These are phyloP conservation scores for Nectriaceae sp. DNA, from an alignment of 2,329 filamentous ascomycete genomes.

Conservation along the genomic window DNA sequence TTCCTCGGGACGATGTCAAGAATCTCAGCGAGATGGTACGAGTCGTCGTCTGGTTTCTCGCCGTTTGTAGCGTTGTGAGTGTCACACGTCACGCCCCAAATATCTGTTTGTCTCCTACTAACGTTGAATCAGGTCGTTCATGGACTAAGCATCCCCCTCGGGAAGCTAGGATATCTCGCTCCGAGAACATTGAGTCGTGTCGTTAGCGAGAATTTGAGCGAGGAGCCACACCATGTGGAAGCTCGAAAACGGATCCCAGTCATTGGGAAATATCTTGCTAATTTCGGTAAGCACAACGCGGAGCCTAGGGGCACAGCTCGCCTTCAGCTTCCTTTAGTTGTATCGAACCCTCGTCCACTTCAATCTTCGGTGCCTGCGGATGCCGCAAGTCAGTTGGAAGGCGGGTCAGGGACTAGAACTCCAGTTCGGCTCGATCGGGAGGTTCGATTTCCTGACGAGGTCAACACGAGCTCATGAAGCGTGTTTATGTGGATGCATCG, in stretches of 20 bases:
- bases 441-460: too few relatives aligned
- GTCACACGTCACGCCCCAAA: rapidly evolving
- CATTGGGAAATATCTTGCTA: conserved; percentile 16
- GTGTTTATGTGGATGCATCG: too few relatives aligned
- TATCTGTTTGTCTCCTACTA: rapidly evolving
- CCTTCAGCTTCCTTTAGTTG: conserved; percentile 8
- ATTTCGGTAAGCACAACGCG: background rate
- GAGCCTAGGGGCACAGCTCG: background rate
- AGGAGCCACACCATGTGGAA: conserved; percentile 8
- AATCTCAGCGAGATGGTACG: conserved; percentile 66
- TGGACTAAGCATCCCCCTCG: conserved; percentile 77
- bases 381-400: too few relatives aligned
- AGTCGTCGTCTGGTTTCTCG: conserved; percentile 83
- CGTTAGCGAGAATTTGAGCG: conserved; percentile 26
- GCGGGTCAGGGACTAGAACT: too few relatives aligned
- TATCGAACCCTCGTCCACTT: conserved; percentile 13
- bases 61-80: conserved; percentile 79
- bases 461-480: too few relatives aligned
- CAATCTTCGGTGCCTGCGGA: too few relatives aligned
- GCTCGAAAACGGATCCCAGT: conserved; percentile 19
- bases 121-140: conserved; percentile 59
- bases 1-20: conserved; percentile 65
- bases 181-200: conserved; percentile 58
- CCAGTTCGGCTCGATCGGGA: too few relatives aligned
- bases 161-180: conserved; percentile 64